Conservation (phyloP, 2,329 filamentous ascomycete species). For the Tolypocladium ophioglossoides region DNA sequence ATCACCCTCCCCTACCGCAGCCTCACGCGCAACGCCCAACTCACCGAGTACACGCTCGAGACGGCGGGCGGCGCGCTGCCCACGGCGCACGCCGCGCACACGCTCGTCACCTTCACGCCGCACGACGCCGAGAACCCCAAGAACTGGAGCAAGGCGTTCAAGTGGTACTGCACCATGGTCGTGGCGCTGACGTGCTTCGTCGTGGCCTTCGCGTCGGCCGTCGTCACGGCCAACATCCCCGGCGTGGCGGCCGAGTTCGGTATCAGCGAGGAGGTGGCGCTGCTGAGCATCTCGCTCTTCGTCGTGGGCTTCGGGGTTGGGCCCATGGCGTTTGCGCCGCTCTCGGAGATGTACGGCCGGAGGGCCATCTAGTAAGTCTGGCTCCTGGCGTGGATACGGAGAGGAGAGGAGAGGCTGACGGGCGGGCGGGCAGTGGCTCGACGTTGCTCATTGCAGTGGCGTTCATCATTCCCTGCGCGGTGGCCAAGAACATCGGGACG, state of each 20-base stretch:
- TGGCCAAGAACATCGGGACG: slow-evolving; percentile 65
- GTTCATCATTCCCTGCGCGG: slow-evolving; percentile 72
- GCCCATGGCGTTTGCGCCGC: slow-evolving; percentile 69
- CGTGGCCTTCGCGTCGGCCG: slow-evolving; percentile 59
- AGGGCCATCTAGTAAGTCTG: slow-evolving; percentile 52
- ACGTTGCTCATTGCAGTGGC: slow-evolving; percentile 62
- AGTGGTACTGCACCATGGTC: slow-evolving; percentile 81
- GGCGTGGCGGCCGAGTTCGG: slow-evolving; percentile 54
- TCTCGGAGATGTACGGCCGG: slow-evolving; percentile 66
- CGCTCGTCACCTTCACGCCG: slow-evolving; percentile 53
- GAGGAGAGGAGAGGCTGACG: slow-evolving; percentile 6
- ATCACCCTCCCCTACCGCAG: slow-evolving; percentile 56
- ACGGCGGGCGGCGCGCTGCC: slow-evolving; percentile 51
- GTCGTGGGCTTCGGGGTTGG: slow-evolving; percentile 75
- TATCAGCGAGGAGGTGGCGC: slow-evolving; percentile 60
- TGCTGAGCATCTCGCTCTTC: slow-evolving; percentile 65
- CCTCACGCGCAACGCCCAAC: slow-evolving; percentile 46
- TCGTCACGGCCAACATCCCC: slow-evolving; percentile 66
- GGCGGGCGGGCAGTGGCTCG: slow-evolving; percentile 29
- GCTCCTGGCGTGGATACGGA: neutral
- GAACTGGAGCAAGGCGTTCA: slow-evolving; percentile 70
- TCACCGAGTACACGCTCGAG: slow-evolving; percentile 58
- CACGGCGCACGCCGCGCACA: slow-evolving; percentile 16
- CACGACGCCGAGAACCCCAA: slow-evolving; percentile 71
- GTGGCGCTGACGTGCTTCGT: slow-evolving; percentile 69